Base-by-base conservation (phyloP, 352 stramenopile species). In the Pseudoperonospora humuli region DNA sequence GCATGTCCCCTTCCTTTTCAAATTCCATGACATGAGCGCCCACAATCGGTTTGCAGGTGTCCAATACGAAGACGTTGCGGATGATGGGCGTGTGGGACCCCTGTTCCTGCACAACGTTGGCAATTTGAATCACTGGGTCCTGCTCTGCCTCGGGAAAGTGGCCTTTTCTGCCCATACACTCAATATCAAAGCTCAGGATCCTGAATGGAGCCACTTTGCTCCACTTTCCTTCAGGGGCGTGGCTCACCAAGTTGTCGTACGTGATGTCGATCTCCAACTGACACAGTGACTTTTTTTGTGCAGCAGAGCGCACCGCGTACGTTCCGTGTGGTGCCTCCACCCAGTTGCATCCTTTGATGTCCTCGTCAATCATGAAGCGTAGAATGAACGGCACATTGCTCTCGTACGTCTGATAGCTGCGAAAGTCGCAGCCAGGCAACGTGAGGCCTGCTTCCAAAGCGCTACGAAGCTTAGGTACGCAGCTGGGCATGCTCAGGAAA, bases 91-190 rank as follows among this genome's bases (percentile, higher is more conserved):
- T 55, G 23, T 74, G 55, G 1, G 61, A 61, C n/a, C 82, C 80
- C 41, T 93, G 81, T 24, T 92, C 92, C 52, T 93, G 96, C 7
- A 99, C 60, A 5, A 95, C 84, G 57, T 98, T 99, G 1, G 96
- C 96, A 64, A 99, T 99, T 61, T 99, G 96, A 65, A 99, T 99
- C 24, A 99, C 96, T 7, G 96, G 95, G 67, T 99, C 97, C 57
- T 97, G 70, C 6, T 90, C 77, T 0, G 77, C 77, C 33, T 90
- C 84, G 13, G 85, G 84, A 40, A 96, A 98, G 45, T 96, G 83
- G 4, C 92, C 96, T 48, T 98, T 98, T n/a, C 96, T 69, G 5
- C 96, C 96, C 75, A 97, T 94, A 65, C 97, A 99, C 71, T 99
- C 97, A 57, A 99, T 99, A 76, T 99, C 97, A 41, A 98, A 97